Evolutionary conservation across 116 monocot genomes (phyloP), one percentile per base, ranked within the genome.

Genomic region (Phalaenopsis hybrid): DNA sequence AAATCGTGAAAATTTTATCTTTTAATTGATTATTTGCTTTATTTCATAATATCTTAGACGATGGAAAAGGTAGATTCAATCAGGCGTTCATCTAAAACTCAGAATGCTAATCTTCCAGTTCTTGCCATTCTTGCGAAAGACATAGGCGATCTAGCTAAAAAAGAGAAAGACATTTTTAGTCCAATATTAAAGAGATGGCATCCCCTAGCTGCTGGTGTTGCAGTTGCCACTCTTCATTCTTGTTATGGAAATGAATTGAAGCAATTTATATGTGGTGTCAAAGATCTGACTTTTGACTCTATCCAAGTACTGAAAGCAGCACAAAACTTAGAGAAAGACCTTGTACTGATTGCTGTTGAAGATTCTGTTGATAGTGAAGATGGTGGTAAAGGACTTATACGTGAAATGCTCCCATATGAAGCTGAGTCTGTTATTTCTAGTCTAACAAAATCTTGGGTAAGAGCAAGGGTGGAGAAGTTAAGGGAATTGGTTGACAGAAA

Each of bases 371-470:
- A 98, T 75, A 94, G 93, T 74, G 97, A 98, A 21, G 97, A 95
- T 88, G 95, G 95, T 57, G 97, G 93, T 28, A 98, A 95, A 45
- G 82, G 86, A 50, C 76, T 98, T 78, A 95, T 98, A 34, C 89
- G 92, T 31, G 95, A 98, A 88, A 98, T 98, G 97, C 89, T 91
- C 50, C 97, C 95, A 77, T 98, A 89, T 81, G 97, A 98, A 74
- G 93, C 93, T 73, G 97, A 98, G 79, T 79, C 81, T 80, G 83
- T 85, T 43, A 88, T 98, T 76, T 86, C 87, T 21, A 89, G 90
- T 88, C 89, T 98, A 75, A 86, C 88, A 74, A 93, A 83, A 84
- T 85, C 73, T 61, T 98, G 97, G 95, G 91, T 98, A 73, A 90
- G 90, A 81, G 81, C 85, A 80, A 92, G 92, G 81, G 88, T 92